Conservation (phyloP, 2,329 filamentous ascomycete genomes). For the Penicillium digitatum region DNA sequence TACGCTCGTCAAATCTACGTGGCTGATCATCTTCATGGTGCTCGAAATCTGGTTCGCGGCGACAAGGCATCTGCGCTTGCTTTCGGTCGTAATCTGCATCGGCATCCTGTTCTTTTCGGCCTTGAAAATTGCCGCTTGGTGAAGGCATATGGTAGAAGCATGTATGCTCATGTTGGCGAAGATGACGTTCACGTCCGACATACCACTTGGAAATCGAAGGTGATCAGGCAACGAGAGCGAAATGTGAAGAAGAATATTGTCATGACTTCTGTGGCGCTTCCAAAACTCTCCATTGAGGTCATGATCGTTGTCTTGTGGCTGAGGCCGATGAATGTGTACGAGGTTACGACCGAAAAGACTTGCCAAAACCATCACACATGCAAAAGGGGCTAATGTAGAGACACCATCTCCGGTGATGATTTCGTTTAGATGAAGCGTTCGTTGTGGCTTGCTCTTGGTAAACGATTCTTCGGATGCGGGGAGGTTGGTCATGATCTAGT, state of each 20-base stretch:
- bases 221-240: slow-evolving; percentile 75
- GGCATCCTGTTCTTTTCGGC: slow-evolving; percentile 83
- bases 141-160: slow-evolving; percentile 93
- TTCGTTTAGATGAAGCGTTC: slow-evolving; percentile 61
- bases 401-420: slow-evolving; percentile 63
- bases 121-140: slow-evolving; percentile 97
- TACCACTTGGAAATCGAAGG: slow-evolving; percentile 71
- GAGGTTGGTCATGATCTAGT: slow-evolving; percentile 72
- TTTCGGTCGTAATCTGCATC: slow-evolving; percentile 74
- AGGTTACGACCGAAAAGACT: slow-evolving; percentile 87
- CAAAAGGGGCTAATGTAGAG: slow-evolving; percentile 70
- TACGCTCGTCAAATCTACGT: slow-evolving; percentile 79
- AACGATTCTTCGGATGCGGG: slow-evolving; percentile 82
- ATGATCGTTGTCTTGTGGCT: slow-evolving; percentile 72
- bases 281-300: slow-evolving; percentile 93
- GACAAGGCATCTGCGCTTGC: slow-evolving; percentile 87
- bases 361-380: slow-evolving; percentile 77
- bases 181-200: slow-evolving; percentile 77
- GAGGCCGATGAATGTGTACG: slow-evolving; percentile 82
- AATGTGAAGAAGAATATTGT: slow-evolving; percentile 85
- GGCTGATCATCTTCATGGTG: slow-evolving; percentile 92
- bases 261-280: slow-evolving; percentile 85
- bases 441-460: slow-evolving; percentile 70
- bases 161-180: slow-evolving; percentile 97
- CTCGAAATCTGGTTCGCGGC: slow-evolving; percentile 90